Evolutionary conservation across 225 moss, liverwort and hornwort genomes (phyloP), one percentile per base, ranked within the genome.

Genomic region (Ulota crispa): DNA sequence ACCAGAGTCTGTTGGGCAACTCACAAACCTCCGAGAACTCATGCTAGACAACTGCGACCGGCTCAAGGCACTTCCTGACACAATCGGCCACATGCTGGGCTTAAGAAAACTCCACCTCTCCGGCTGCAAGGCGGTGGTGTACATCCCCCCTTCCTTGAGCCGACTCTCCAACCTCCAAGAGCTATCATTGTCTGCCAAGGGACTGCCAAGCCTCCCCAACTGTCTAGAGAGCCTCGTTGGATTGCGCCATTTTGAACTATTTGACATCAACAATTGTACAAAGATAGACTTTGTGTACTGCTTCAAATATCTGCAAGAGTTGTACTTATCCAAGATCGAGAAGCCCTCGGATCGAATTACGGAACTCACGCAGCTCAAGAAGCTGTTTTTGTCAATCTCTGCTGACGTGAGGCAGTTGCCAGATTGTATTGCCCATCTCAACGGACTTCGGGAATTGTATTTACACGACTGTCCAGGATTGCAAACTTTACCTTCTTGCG

Each of bases 61-160:
- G 26, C 69, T 87, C 9, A 83, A 80, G 64, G 72, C 83, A 9
- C 79, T 87, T 31, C 86, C 86, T 14, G 86, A 87, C 16, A 80
- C 69, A 4, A 59, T 87, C 27, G 83, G 86, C 37, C 36, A 83
- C 18, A 45, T 87, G 80, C 47, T 64, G 9, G 41, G 77, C 27
- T 43, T 87, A 11, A 64, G 72, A 43, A 79, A 76, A 47, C 21
- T 87, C 15, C 86, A 87, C 43, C 83, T 87, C 15, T 83, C 83
- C 31, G 76, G 86, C 16, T 87, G 86, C 76, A 87, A 79, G 80
- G 83, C 86, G 18, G 68, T 83, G 41, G 83, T 80, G 23, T 87
- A 83, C 28, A 75, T 83, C 4, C 86, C 86, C 15, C 52, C 57
- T 37, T 87, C 83, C 18, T 68, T 87, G 64, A 68, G 83, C 68